Base-by-base conservation (phyloP, 371 early-diverging fungal genomes). In the Basidiobolus meristosporus region DNA sequence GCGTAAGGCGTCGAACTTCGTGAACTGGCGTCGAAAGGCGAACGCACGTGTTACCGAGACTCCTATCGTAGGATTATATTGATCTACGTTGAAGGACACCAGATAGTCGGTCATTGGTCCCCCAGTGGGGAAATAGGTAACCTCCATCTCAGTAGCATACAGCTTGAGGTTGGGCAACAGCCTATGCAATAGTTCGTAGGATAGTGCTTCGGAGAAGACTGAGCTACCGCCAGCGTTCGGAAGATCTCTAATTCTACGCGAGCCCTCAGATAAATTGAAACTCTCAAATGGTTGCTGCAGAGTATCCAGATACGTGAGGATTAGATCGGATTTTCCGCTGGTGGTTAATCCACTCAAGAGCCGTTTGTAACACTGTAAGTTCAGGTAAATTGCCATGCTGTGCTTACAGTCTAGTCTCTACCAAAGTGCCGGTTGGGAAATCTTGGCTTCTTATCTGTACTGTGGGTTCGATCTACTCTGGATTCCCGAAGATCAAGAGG, bases 41-140 rank as follows among this genome's bases (percentile, higher is more conserved):
- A 60, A 57, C 1, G 72, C 68, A 1, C 72, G 49, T 1, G 72
- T 71, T 15, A 71, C 72, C 3, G 68, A 66, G 7, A 71, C 67
- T 19, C 64, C 68, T 6, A 67, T 33, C 11, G 46, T 46, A 16
- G 30, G 6, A 10, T 39, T 2, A 1, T 36, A 16, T 11, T 12
- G 12, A 40, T 40, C 14, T n/a, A n/a, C n/a, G n/a, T 12, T 32
- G 19, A 38, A 14, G 6, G 28, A 50, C 36, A 61, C 54, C 4
- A 62, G 55, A 45, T 65, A 71, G 40, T 71, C 72, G 20, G 67
- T 63, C 39, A 71, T 62, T 22, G 72, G 67, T 3, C 63, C 61
- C 21, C 51, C 41, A 2, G 42, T 48, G 31, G 54, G 51, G 7
- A 51, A 45, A 42, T 65, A 59, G 14, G 39, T 33, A 7, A 71